Evolutionary conservation across 2,329 filamentous ascomycete genomes (phyloP).

Genomic region (Colletotrichum kahawae): DNA sequence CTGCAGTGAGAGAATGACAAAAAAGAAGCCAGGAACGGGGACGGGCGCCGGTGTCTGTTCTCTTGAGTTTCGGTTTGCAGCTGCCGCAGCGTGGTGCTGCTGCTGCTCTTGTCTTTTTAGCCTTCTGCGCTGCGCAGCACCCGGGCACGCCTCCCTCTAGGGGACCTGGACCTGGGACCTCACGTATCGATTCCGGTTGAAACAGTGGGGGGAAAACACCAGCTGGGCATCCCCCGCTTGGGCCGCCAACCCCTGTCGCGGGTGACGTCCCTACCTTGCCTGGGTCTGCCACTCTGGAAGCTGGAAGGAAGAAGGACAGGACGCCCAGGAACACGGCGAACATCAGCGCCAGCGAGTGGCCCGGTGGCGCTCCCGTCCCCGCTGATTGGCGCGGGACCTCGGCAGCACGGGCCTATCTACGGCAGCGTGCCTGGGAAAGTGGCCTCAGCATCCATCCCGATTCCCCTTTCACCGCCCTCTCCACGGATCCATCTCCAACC

Average conservation of each 20-base stretch:
- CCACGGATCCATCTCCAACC: neutral
- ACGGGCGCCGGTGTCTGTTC: constrained; percentile 15
- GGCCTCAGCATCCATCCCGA: neutral
- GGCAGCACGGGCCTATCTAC: constrained; percentile 13
- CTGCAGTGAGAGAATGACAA: neutral
- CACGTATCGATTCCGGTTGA: neutral
- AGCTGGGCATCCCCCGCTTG: constrained; percentile 1
- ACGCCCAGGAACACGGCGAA: neutral
- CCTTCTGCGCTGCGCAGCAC: neutral
- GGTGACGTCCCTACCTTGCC: neutral
- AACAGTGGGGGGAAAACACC: constrained; percentile 3
- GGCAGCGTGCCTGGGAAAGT: neutral
- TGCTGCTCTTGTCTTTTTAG: neutral
- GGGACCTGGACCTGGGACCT: neutral
- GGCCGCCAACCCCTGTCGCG: constrained; percentile 1
- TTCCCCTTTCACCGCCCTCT: neutral
- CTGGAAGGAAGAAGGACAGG: neutral
- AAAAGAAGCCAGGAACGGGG: neutral
- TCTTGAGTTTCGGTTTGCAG: constrained; percentile 9
- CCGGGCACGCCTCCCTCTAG: neutral
- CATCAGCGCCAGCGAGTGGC: neutral
- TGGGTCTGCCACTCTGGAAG: neutral
- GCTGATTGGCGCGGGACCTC: constrained; percentile 18
- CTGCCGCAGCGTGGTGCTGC: neutral
- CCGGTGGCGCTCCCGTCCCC: neutral